Conservation (phyloP, 2,329 filamentous ascomycete species). For the Aschersonia sp. region DNA sequence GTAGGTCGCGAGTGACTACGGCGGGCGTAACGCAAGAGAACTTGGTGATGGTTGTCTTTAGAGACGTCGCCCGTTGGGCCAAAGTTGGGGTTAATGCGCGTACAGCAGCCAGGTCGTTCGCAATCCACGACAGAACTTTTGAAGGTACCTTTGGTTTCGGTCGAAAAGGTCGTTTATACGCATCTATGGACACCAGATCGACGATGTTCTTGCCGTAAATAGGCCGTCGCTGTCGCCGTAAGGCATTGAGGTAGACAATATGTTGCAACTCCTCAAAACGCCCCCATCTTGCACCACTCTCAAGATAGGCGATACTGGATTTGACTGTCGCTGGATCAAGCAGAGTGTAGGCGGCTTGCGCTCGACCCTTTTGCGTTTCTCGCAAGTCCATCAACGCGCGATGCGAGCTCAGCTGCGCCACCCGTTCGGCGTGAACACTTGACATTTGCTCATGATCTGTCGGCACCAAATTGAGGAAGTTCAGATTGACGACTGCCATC, state of each 20-base stretch:
- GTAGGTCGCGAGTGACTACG: slow-evolving; percentile 68
- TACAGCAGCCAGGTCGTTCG: slow-evolving; percentile 51
- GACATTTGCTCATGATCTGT: slow-evolving; percentile 55
- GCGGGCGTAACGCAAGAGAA: slow-evolving; percentile 89
- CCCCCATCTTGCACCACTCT: slow-evolving; percentile 54
- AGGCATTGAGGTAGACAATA: slow-evolving; percentile 65
- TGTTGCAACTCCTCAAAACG: slow-evolving; percentile 69
- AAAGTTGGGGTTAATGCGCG: slow-evolving; percentile 59
- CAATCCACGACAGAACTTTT: slow-evolving; percentile 60
- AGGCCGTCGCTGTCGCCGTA: slow-evolving; percentile 66
- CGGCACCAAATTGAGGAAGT: slow-evolving; percentile 69
- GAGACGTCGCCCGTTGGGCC: slow-evolving; percentile 53
- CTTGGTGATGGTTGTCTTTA: slow-evolving; percentile 67
- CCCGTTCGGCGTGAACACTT: slow-evolving; percentile 33
- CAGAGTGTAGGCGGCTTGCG: slow-evolving; percentile 37
- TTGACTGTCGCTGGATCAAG: slow-evolving; percentile 54
- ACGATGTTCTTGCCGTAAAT: slow-evolving; percentile 72
- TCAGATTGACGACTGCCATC: slow-evolving; percentile 52
- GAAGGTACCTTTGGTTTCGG: slow-evolving; percentile 45
- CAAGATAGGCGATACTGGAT: slow-evolving; percentile 58
- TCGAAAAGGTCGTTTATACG: slow-evolving; percentile 42
- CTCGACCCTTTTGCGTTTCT: slow-evolving; percentile 51
- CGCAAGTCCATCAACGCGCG: slow-evolving; percentile 54
- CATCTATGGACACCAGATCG: slow-evolving; percentile 54
- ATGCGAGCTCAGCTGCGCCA: slow-evolving; percentile 56